Evolutionary conservation across 2,329 filamentous ascomycete genomes (phyloP).

Genomic region (Diatrype stigma): DNA sequence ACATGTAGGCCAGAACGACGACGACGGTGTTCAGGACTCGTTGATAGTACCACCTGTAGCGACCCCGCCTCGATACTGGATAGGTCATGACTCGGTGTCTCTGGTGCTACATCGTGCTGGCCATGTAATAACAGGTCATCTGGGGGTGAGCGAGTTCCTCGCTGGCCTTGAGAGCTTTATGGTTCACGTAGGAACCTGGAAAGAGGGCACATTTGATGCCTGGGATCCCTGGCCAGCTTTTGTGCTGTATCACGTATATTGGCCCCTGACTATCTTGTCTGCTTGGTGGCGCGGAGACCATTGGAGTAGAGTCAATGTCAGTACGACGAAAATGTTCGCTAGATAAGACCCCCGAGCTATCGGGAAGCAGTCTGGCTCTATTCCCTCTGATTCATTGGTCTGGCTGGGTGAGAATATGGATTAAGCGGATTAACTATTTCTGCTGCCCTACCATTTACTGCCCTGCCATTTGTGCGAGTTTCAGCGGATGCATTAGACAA

Average conservation of each 20-base stretch:
- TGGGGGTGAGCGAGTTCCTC: slow-evolving; percentile 13
- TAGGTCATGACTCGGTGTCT: slow-evolving; percentile 60
- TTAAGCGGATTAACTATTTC: too few relatives aligned
- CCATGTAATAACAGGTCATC: slow-evolving; percentile 23
- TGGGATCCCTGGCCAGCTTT: slow-evolving; percentile 56
- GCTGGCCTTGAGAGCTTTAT: slow-evolving; percentile 25
- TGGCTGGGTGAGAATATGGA: too few relatives aligned
- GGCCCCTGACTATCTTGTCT: slow-evolving; percentile 47
- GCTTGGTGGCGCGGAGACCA: slow-evolving; percentile 39
- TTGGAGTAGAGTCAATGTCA: slow-evolving; percentile 66
- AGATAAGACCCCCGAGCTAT: neutral
- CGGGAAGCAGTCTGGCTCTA: too few relatives aligned
- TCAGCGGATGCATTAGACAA: too few relatives aligned
- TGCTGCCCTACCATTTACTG: too few relatives aligned
- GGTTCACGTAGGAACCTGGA: slow-evolving; percentile 43
- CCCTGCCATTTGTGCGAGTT: too few relatives aligned
- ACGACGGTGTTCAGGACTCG: neutral
- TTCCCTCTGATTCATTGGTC: too few relatives aligned
- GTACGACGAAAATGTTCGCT: slow-evolving; percentile 46
- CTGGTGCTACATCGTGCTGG: slow-evolving; percentile 44
- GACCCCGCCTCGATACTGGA: slow-evolving; percentile 51
- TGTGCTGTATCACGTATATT: slow-evolving; percentile 54
- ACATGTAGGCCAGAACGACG: too few relatives aligned
- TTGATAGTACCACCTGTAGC: slow-evolving; percentile 18
- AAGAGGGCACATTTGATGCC: slow-evolving; percentile 48